Percentiles rank a stretch among this genome's conserved stretches.
These are phyloP conservation scores for Clarireedia paspali DNA, from an alignment of 2,329 filamentous ascomycete genomes.

Conservation along the genomic window DNA sequence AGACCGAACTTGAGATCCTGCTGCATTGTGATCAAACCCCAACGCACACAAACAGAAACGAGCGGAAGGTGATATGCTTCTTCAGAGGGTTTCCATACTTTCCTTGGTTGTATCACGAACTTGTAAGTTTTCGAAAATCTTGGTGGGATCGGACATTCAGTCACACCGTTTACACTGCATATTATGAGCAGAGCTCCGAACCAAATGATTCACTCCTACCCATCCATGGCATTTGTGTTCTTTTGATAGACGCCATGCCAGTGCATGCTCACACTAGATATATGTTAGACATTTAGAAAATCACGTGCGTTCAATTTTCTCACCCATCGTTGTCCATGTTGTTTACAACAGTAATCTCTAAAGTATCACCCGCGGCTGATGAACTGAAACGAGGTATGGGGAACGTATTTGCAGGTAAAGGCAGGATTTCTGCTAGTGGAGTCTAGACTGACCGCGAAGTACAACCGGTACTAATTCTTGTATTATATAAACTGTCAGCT, in stretches of 20 bases:
- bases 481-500: no score
- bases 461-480: no score
- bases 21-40: no score
- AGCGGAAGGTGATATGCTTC: no score
- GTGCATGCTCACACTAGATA: constrained; percentile 27
- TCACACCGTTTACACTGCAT: constrained; percentile 29
- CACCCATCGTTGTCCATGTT: background rate
- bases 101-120: constrained; percentile 17
- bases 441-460: no score
- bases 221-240: constrained; percentile 33
- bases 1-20: no score
- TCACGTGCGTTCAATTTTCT: background rate
- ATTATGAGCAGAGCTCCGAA: background rate
- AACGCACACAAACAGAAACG: no score
- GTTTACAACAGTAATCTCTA: constrained; percentile 17
- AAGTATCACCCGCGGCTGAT: constrained; percentile 13
- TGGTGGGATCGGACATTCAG: constrained; percentile 34
- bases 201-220: constrained; percentile 11
- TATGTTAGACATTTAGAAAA: constrained; percentile 11
- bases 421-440: no score
- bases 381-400: no score
- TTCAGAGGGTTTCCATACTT: no score
- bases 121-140: constrained; percentile 36
- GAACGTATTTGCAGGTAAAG: no score
- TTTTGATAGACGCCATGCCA: constrained; percentile 40